Evolutionary conservation across 306 rosid genomes (phyloP).

Genomic region (Lagenaria siceraria): DNA sequence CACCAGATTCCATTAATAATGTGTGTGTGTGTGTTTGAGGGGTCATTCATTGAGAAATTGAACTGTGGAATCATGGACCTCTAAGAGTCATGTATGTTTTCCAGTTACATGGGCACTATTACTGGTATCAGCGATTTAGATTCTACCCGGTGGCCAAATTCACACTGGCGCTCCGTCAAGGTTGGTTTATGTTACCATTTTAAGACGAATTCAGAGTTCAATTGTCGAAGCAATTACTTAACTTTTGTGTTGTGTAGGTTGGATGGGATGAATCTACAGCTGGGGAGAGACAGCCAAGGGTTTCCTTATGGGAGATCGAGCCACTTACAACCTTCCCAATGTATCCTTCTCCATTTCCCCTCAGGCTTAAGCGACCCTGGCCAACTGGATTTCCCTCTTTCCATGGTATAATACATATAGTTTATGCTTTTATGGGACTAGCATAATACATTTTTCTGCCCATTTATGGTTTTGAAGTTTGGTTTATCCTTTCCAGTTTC

Average conservation of each 20-base stretch:
- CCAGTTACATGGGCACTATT: constrained; percentile 88
- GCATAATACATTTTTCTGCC: background rate
- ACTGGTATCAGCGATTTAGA: constrained; percentile 87
- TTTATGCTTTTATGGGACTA: background rate
- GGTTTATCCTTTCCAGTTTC: background rate
- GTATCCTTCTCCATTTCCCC: constrained; percentile 92
- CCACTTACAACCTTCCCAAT: constrained; percentile 94
- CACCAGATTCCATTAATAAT: background rate
- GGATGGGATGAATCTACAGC: constrained; percentile 99
- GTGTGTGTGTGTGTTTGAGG: background rate
- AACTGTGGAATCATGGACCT: background rate
- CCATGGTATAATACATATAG: constrained; percentile 39
- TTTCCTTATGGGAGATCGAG: constrained; percentile 93
- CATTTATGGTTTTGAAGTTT: background rate
- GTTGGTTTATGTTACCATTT: constrained; percentile 25
- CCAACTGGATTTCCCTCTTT: constrained; percentile 78
- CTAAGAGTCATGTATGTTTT: constrained; percentile 11
- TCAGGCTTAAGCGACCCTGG: constrained; percentile 93
- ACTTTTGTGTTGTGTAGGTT: constrained; percentile 43
- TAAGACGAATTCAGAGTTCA: background rate
- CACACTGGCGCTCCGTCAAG: constrained; percentile 99
- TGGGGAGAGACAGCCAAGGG: constrained; percentile 97
- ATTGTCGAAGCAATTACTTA: background rate
- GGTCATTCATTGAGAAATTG: background rate
- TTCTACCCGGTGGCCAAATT: constrained; percentile 69